These are phyloP conservation scores for Lentinula novae-zelandiae DNA, from an alignment of 1,284 basidiomycete genomes.

Conservation along the genomic window DNA sequence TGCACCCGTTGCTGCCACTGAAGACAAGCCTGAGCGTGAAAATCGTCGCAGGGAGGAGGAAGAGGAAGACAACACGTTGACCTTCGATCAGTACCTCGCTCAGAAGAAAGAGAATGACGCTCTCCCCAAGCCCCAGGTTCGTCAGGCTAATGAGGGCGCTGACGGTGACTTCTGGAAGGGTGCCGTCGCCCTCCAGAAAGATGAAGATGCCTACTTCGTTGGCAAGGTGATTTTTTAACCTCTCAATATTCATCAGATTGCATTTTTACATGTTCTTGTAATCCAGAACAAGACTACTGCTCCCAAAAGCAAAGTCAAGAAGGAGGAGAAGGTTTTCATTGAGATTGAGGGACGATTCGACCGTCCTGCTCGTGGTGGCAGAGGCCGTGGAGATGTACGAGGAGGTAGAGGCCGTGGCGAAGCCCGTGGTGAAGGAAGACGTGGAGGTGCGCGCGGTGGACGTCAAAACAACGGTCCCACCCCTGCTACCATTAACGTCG, in stretches of 20 bases:
- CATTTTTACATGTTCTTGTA: slow-evolving; percentile 11
- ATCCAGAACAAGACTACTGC: slow-evolving; percentile 47
- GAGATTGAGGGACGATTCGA: slow-evolving; percentile 79
- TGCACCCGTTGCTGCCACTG: slow-evolving; percentile 33
- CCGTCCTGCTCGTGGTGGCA: slow-evolving; percentile 56
- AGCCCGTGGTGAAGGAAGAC: slow-evolving; percentile 26
- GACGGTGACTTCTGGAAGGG: slow-evolving; percentile 60
- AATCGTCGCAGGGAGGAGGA: slow-evolving; percentile 52
- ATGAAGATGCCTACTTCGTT: slow-evolving; percentile 65
- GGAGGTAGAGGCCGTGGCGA: slow-evolving; percentile 37
- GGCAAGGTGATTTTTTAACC: slow-evolving; percentile 55
- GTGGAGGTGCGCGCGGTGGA: slow-evolving; percentile 18
- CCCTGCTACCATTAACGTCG: slow-evolving; percentile 50
- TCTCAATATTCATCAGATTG: background rate
- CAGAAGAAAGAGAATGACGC: slow-evolving; percentile 61
- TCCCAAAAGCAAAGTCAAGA: slow-evolving; percentile 64
- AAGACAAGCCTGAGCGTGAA: slow-evolving; percentile 38
- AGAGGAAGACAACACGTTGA: slow-evolving; percentile 92
- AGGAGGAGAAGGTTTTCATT: slow-evolving; percentile 75
- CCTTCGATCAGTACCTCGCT: slow-evolving; percentile 80
- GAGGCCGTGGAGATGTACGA: slow-evolving; percentile 46
- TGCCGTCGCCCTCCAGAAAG: slow-evolving; percentile 58
- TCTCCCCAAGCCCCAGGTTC: slow-evolving; percentile 69
- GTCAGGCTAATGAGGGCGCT: slow-evolving; percentile 68
- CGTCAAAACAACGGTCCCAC: slow-evolving; percentile 25